A percentile compares a stretch with the other conserved stretches of the same genome.
Evolutionary conservation across 352 stramenopile genomes (phyloP).

Genomic region (Phytophthora sp.): DNA sequence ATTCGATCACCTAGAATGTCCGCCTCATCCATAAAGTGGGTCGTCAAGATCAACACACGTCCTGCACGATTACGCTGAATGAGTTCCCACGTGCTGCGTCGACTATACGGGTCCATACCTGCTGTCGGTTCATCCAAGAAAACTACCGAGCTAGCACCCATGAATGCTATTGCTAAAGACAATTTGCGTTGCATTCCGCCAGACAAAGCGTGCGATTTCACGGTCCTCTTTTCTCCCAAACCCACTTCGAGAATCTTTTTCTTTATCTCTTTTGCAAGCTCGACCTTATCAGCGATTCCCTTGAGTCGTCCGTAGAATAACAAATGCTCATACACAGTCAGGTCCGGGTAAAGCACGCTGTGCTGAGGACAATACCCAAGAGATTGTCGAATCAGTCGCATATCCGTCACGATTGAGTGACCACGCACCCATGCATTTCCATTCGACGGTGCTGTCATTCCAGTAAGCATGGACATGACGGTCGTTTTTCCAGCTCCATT

Average conservation of each 20-base stretch:
- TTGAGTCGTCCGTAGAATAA: conserved; percentile 94
- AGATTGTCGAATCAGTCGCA: conserved; percentile 86
- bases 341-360: conserved; percentile 95
- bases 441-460: conserved; percentile 62
- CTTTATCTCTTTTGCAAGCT: conserved; percentile 34
- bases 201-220: conserved; percentile 61
- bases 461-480: conserved; percentile 82
- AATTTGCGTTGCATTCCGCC: conserved; percentile 86
- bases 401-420: conserved; percentile 64
- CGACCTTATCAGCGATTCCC: conserved; percentile 45
- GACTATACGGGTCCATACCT: conserved; percentile 94
- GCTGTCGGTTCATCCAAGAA: conserved; percentile 92
- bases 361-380: conserved; percentile 97
- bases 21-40: conserved; percentile 93
- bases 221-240: conserved; percentile 86
- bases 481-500: conserved; percentile 95
- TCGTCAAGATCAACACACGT: conserved; percentile 89
- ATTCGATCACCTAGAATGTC: conserved; percentile 92
- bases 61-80: conserved; percentile 62
- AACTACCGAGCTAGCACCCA: conserved; percentile 76
- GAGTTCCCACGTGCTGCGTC: conserved; percentile 86
- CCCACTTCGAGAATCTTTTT: conserved; percentile 90
- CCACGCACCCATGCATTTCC: conserved; percentile 70
- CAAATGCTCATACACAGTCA: conserved; percentile 97
- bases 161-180: conserved; percentile 75